A percentile compares a stretch with the other conserved stretches of the same genome.
Evolutionary conservation across 2,329 filamentous ascomycete species (phyloP).

Genomic region (Fusarium nurragi): DNA sequence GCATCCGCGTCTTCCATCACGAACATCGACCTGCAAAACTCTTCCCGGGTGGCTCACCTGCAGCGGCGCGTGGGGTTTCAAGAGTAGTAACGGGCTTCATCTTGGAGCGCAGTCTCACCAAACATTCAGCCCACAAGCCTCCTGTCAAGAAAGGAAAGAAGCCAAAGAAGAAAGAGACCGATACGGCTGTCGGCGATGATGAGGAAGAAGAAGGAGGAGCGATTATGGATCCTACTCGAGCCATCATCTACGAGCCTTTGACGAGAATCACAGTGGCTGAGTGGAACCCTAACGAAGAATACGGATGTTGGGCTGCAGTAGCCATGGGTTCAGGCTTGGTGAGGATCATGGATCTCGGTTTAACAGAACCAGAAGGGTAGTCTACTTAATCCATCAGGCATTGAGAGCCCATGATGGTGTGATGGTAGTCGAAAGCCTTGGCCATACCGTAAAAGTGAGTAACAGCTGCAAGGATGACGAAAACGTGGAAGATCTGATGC

Average conservation of each 20-base stretch:
- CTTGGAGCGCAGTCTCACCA: conserved; percentile 60
- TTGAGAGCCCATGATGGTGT: conserved; percentile 65
- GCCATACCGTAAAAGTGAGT: conserved; percentile 84
- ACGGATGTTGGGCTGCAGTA: conserved; percentile 72
- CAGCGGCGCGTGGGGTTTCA: conserved; percentile 55
- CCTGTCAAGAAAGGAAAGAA: conserved; percentile 51
- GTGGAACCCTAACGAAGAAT: conserved; percentile 75
- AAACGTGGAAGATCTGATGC: conserved; percentile 94
- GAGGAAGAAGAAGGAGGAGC: conserved; percentile 46
- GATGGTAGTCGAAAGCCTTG: conserved; percentile 87
- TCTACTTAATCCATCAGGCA: conserved; percentile 51
- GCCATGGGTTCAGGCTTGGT: conserved; percentile 74
- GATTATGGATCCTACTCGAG: conserved; percentile 53
- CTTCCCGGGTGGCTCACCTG: conserved; percentile 44
- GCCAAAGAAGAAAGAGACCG: conserved; percentile 50
- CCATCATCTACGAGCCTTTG: conserved; percentile 68
- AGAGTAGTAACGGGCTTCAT: conserved; percentile 63
- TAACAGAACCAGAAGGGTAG: conserved; percentile 49
- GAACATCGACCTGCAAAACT: conserved; percentile 57
- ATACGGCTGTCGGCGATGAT: conserved; percentile 46
- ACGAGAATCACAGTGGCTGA: conserved; percentile 69
- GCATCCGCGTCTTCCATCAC: conserved; percentile 60
- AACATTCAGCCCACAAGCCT: conserved; percentile 54
- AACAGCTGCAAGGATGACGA: conserved; percentile 83
- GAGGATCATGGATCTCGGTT: conserved; percentile 71